Base-by-base conservation (phyloP, 495 filamentous ascomycete species). In the Neurospora africana region DNA sequence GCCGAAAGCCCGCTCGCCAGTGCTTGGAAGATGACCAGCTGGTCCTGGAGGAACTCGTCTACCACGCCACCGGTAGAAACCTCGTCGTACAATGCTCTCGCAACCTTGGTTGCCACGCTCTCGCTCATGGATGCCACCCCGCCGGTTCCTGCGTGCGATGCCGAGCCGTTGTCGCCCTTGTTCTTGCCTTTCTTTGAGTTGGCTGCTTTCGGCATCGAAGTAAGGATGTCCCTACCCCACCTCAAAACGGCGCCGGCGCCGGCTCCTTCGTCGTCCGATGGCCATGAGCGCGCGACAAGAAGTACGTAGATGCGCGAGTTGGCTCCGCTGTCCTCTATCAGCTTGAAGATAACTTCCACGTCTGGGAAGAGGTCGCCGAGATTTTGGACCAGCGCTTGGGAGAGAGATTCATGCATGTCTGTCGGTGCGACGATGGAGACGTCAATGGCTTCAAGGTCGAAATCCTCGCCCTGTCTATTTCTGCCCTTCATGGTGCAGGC, bases 11-110 rank as follows among this genome's bases (percentile, higher is more conserved):
- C 89, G 43, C 86, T 79, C 13, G 88, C 90, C 58, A 97, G 81
- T 36, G 90, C 91, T 77, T 96, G 92, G 76, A 94, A 96, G 4
- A 95, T 84, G 2, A 94, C 87, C 68, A 96, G 75, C 76, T 96
- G 93, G 79, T 96, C 93, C 78, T 92, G 87, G 78, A 94, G 87
- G 75, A 89, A 83, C 76, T 88, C 86, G 78, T 96, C 93, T 9
- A 93, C 87, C 30, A 83, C 83, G 6, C 86, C 87, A 1, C 85
- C 85, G 53, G 81, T 78, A 10, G 76, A 73, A 7, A 92, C 76
- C 75, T 93, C 91, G 5, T 80, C 76, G 36, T 86, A 81, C 39
- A 95, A 83, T 19, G 87, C 83, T 65, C 81, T 82, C n/a, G 88
- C 83, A 30, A 92, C 87, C 40, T 79, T 81, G 36, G 80, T 73